These are phyloP conservation scores for Amanita inopinata DNA, from an alignment of 768 basidiomycete genomes.

Conservation along the genomic window DNA sequence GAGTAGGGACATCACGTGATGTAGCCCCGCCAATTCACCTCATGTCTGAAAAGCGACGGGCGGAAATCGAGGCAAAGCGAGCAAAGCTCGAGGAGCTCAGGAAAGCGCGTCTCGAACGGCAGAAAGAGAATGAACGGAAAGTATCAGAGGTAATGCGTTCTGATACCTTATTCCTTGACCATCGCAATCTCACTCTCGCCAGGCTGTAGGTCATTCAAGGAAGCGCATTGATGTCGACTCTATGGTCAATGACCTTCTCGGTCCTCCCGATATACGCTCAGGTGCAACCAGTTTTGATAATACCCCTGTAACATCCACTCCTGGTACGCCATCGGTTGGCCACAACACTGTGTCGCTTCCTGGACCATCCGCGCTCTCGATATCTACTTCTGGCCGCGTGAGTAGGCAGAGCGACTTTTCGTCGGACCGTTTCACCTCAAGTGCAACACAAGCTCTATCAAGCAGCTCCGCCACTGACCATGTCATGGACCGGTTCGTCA, in stretches of 20 bases:
- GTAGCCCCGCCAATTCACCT: neutral
- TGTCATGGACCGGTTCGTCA: slow-evolving; percentile 56
- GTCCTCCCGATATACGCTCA: slow-evolving; percentile 27
- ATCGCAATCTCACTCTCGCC: slow-evolving; percentile 2
- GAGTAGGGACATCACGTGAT: neutral
- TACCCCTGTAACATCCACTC: slow-evolving; percentile 64
- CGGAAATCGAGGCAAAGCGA: slow-evolving; percentile 87
- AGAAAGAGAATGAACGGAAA: slow-evolving; percentile 40
- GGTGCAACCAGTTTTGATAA: slow-evolving; percentile 51
- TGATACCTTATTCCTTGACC: slow-evolving; percentile 5
- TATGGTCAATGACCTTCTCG: slow-evolving; percentile 54
- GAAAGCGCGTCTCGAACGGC: slow-evolving; percentile 63
- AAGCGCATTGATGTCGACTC: slow-evolving; percentile 53
- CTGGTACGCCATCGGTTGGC: slow-evolving; percentile 54
- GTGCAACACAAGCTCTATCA: slow-evolving; percentile 35
- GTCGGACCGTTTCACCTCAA: slow-evolving; percentile 34
- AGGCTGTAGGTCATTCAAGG: slow-evolving; percentile 32
- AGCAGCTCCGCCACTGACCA: slow-evolving; percentile 53
- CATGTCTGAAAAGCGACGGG: slow-evolving; percentile 60
- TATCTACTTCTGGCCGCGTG: slow-evolving; percentile 47
- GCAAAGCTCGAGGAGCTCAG: slow-evolving; percentile 80
- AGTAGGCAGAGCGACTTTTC: slow-evolving; percentile 63
- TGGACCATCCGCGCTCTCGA: slow-evolving; percentile 22
- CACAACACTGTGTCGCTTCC: slow-evolving; percentile 27
- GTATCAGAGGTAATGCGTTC: slow-evolving; percentile 29